Conservation (phyloP, 2,329 filamentous ascomycete species). For the Xylaria sp. region DNA sequence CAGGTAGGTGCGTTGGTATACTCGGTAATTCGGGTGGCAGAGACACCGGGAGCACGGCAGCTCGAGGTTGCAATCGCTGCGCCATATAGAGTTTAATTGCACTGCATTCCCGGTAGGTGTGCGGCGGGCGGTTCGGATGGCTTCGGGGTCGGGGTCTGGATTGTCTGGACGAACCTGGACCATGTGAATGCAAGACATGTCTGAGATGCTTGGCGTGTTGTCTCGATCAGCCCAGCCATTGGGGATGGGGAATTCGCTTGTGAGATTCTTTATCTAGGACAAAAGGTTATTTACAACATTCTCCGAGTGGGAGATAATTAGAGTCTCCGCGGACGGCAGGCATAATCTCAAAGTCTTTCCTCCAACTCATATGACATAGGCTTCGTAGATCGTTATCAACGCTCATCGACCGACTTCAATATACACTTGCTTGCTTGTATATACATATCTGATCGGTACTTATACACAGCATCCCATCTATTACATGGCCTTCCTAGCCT, state of each 20-base stretch:
- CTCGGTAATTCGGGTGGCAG: neutral
- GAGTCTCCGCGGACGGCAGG: neutral
- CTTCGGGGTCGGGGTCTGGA: neutral
- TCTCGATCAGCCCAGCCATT: neutral
- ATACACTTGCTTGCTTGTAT: neutral
- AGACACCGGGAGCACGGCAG: conserved; percentile 2
- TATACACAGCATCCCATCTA: neutral
- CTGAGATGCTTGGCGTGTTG: neutral
- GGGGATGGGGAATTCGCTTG: neutral
- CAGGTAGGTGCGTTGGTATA: neutral
- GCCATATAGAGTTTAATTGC: neutral
- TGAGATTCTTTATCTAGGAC: neutral
- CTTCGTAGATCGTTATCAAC: neutral
- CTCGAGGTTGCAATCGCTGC: neutral
- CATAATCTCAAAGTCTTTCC: neutral
- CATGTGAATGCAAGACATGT: neutral
- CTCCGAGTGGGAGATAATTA: neutral
- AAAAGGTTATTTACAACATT: conserved; percentile 1
- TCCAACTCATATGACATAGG: neutral
- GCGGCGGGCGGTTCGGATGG: neutral
- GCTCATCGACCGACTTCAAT: neutral
- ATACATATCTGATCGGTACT: neutral
- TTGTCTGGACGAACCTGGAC: neutral
- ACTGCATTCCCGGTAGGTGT: neutral
- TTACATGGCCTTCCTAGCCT: neutral